phyloP scores from a whole-genome alignment of 768 basidiomycete species.

The Gymnopilus junonius region DNA sequence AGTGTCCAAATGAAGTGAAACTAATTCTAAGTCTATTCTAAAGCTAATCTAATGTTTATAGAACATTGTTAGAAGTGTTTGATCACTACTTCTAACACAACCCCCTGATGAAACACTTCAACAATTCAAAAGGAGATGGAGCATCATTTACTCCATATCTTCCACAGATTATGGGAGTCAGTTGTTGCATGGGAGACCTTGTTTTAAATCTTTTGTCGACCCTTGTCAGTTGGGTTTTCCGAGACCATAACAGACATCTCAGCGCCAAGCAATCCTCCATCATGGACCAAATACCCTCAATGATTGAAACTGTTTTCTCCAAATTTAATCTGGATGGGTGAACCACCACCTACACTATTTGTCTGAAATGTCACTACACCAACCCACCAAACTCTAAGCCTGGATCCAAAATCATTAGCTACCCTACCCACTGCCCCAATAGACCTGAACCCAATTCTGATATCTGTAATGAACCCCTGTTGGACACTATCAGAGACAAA shows the following conservation, averaged over 20 bases:
- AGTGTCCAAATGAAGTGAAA: too few species aligned
- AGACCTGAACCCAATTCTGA: neutral
- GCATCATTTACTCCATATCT: too few species aligned
- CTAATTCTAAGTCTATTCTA: too few species aligned
- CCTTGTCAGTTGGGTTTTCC: neutral
- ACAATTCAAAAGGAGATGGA: too few species aligned
- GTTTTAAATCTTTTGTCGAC: neutral
- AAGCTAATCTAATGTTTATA: too few species aligned
- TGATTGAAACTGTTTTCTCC: constrained; percentile 6
- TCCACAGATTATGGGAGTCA: constrained; percentile 13
- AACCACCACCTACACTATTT: constrained; percentile 20
- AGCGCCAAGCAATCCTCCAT: neutral
- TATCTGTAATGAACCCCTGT: neutral
- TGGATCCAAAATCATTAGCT: neutral
- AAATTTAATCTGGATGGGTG: constrained; percentile 19
- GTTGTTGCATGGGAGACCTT: constrained; percentile 5
- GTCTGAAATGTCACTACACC: constrained; percentile 21
- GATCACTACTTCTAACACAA: too few species aligned
- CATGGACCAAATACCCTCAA: constrained; percentile 1
- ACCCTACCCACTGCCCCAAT: constrained; percentile 1
- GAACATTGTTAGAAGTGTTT: too few species aligned
- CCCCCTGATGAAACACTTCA: too few species aligned
- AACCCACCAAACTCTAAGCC: constrained; percentile 6
- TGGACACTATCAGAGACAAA: neutral
- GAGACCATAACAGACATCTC: neutral